These are phyloP conservation scores for Gloeopeniophorella convolvens DNA, from an alignment of 768 basidiomycete species.

Conservation along the genomic window DNA sequence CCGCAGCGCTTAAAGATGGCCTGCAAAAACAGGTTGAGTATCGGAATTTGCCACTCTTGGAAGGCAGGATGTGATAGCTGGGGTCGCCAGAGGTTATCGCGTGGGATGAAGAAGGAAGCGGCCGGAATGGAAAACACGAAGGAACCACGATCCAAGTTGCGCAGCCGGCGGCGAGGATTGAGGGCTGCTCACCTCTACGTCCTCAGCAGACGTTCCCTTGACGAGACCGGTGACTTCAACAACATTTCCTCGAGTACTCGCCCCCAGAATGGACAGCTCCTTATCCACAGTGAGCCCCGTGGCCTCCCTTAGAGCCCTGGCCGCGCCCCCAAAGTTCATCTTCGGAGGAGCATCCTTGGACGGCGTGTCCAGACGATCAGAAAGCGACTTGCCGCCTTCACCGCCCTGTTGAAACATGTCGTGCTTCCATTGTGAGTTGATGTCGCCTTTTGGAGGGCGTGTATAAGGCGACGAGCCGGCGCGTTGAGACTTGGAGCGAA, in stretches of 20 bases:
- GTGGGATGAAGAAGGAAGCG: neutral
- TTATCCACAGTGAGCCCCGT: slow-evolving; percentile 9
- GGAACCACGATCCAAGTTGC: too few relatives aligned
- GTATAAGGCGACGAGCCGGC: slow-evolving; percentile 18
- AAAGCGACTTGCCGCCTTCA: slow-evolving; percentile 13
- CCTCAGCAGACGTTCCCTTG: slow-evolving; percentile 22
- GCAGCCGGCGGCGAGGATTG: neutral
- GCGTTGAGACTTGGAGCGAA: slow-evolving; percentile 18
- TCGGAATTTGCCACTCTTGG: neutral
- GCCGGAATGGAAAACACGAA: too few relatives aligned
- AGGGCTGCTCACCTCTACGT: slow-evolving; percentile 16
- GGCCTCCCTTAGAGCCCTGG: slow-evolving; percentile 18
- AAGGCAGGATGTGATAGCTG: neutral
- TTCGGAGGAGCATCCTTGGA: slow-evolving; percentile 12
- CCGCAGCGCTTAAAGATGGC: slow-evolving; percentile 23
- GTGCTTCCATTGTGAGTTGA: slow-evolving; percentile 20
- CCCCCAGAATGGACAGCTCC: slow-evolving; percentile 20
- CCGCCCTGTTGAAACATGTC: slow-evolving; percentile 14
- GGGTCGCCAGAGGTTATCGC: neutral
- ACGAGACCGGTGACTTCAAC: slow-evolving; percentile 21
- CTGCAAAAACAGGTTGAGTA: neutral
- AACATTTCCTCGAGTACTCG: slow-evolving; percentile 21
- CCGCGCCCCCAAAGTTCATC: slow-evolving; percentile 20
- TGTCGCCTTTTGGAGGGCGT: slow-evolving; percentile 19
- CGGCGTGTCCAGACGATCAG: slow-evolving; percentile 14